Base-by-base conservation (phyloP, 2,329 filamentous ascomycete genomes). In the Cordyceps farinosa region DNA sequence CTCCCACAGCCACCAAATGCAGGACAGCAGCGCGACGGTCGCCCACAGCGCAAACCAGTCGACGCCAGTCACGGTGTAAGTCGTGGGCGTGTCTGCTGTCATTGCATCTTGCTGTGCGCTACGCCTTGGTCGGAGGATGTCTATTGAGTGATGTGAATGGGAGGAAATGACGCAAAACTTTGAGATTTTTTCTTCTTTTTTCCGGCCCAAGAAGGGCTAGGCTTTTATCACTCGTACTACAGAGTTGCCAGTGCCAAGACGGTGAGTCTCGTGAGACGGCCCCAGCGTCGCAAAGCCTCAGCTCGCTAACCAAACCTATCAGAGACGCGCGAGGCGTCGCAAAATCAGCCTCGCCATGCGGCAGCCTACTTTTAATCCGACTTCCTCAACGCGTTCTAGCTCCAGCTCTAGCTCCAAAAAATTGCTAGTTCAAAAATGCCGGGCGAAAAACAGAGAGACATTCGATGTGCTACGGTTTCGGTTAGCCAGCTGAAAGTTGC, bases 251-350 rank as follows among this genome's bases (percentile, higher is more conserved):
- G 34, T 53, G 58, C 58, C 58, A 61, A 60, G 57, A 44, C 36
- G 8, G 17, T 22, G 47, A n/a, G 48, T 52, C 58, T 50, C n/a
- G 45, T 44, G 58, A 61, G 47, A 44, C 47, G 27, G 47, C 10
- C 36, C 48, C 38, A 44, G 58, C 58, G 48, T 45, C 17, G 29
- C 34, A 61, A 61, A 45, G 34, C 38, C 9, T 61, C 58, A 61
- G 58, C 58, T 61, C 58, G 58, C 58, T 61, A 61, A 53, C 58
- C 48, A 61, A 30, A 44, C 58, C 58, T 61, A 61, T 61, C 58
- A 51, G 13, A 52, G 58, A 53, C 53, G 48, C 48, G 58, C 36
- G 56, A 48, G 58, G 58, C 58, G 58, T 61, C 29, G 47, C 45
- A 60, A 55, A 61, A 52, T 61, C 58, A 61, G 58, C 58, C 58